phyloP scores from a whole-genome alignment of 352 stramenopile species.

The Thalassiosira livingstoniorum region DNA sequence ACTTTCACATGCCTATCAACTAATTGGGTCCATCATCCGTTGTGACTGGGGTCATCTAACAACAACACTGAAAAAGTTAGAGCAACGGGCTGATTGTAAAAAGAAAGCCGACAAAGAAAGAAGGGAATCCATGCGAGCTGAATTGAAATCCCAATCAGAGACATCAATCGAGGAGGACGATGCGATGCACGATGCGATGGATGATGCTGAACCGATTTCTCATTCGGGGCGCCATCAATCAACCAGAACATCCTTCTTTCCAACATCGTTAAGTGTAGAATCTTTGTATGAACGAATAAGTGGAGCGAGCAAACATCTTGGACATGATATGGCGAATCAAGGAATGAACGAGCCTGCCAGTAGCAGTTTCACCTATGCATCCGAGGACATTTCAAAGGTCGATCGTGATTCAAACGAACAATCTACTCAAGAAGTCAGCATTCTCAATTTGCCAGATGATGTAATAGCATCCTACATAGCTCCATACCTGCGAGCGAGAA shows the following conservation, averaged over 20 bases:
- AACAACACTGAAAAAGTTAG: slow-evolving; percentile 23
- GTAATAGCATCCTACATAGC: slow-evolving; percentile 65
- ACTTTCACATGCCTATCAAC: slow-evolving; percentile 50
- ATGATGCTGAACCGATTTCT: neutral
- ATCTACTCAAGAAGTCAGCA: too few relatives aligned
- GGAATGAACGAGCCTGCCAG: neutral
- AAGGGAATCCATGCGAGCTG: too few relatives aligned
- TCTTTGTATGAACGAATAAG: slow-evolving; percentile 64
- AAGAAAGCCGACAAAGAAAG: too few relatives aligned
- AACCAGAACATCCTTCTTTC: slow-evolving; percentile 60
- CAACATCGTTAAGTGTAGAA: slow-evolving; percentile 63
- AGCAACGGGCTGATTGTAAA: neutral
- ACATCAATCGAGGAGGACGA: too few relatives aligned
- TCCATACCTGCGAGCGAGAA: slow-evolving; percentile 64
- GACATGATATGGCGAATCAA: slow-evolving; percentile 17
- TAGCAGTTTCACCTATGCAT: slow-evolving; percentile 1
- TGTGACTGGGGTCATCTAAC: slow-evolving; percentile 72
- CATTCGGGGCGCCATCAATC: neutral
- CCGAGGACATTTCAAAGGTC: too few relatives aligned
- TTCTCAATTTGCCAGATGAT: slow-evolving; percentile 61
- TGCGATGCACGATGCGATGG: too few relatives aligned
- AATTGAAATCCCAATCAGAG: too few relatives aligned
- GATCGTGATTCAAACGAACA: too few relatives aligned
- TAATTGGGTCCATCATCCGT: slow-evolving; percentile 67
- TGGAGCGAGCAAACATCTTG: slow-evolving; percentile 36